Conservation (phyloP, 331 rosid genomes). For the Saraca asoca region DNA sequence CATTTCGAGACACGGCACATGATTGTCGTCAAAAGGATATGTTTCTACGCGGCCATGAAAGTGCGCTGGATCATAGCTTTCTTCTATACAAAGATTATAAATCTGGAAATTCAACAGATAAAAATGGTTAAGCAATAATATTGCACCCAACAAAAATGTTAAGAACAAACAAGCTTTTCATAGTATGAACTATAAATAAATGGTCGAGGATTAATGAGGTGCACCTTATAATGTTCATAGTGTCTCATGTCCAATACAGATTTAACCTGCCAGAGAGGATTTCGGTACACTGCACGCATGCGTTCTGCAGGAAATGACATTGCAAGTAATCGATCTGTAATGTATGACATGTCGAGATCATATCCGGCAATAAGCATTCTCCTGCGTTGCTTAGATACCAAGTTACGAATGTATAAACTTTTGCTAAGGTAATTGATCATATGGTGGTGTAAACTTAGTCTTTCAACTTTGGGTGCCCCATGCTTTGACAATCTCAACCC, state of each 20-base stretch:
- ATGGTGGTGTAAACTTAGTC: slow-evolving; percentile 50
- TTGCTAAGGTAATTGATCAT: slow-evolving; percentile 69
- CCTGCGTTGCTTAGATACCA: slow-evolving; percentile 90
- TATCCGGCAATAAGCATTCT: slow-evolving; percentile 92
- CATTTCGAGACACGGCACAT: slow-evolving; percentile 81
- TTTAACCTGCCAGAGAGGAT: slow-evolving; percentile 98
- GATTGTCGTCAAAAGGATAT: slow-evolving; percentile 91
- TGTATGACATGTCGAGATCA: slow-evolving; percentile 98
- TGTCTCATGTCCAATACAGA: slow-evolving; percentile 90
- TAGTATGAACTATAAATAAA: too few species aligned
- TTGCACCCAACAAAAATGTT: not conserved
- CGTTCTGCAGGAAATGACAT: slow-evolving; percentile 95
- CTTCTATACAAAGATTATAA: slow-evolving; percentile 91
- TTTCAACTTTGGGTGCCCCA: slow-evolving; percentile 42
- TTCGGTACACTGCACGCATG: slow-evolving; percentile 88
- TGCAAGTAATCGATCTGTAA: slow-evolving; percentile 76
- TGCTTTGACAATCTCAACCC: slow-evolving; percentile 68
- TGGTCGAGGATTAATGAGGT: slow-evolving; percentile 20
- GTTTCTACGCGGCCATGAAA: slow-evolving; percentile 83
- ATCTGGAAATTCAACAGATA: slow-evolving; percentile 51
- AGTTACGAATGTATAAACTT: slow-evolving; percentile 68
- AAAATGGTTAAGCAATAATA: slow-evolving; percentile 25
- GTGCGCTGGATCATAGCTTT: slow-evolving; percentile 71
- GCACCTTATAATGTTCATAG: slow-evolving; percentile 75
- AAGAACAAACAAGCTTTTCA: too few species aligned